Conservation (phyloP, 2,329 filamentous ascomycete species). For the Ceratocystis huliohia region DNA sequence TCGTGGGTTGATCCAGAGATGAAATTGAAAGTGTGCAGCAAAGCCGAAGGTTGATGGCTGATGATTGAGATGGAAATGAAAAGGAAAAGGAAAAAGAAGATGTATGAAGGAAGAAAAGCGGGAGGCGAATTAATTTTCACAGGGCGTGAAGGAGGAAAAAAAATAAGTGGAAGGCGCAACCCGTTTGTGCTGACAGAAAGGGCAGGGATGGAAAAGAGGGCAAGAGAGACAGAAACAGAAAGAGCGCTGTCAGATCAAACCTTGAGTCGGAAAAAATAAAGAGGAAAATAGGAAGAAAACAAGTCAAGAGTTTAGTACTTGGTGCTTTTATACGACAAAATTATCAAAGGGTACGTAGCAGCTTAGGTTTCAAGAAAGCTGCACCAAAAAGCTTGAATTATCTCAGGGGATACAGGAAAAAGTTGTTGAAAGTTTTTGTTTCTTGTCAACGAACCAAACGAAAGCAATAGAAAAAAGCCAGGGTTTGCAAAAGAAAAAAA, state of each 20-base stretch:
- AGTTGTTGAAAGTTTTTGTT: neutral
- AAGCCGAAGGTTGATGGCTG: neutral
- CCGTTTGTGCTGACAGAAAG: conserved; percentile 1
- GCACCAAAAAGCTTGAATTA: neutral
- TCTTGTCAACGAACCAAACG: neutral
- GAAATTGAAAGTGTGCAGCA: neutral
- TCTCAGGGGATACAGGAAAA: neutral
- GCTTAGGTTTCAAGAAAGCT: neutral
- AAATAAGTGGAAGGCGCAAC: conserved; percentile 8
- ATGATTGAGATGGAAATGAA: conserved; percentile 1
- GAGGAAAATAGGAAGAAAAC: neutral
- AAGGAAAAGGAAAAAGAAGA: conserved; percentile 6
- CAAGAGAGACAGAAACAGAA: conserved; percentile 1
- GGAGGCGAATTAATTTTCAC: neutral
- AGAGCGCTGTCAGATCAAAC: conserved; percentile 11
- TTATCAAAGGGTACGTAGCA: conserved; percentile 4
- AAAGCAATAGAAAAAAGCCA: neutral
- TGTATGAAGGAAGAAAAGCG: neutral
- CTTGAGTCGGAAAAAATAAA: conserved; percentile 9
- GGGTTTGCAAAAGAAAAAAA: neutral
- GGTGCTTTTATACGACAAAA: neutral
- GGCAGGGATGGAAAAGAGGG: neutral
- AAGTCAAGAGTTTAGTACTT: neutral
- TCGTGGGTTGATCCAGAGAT: conserved; percentile 1
- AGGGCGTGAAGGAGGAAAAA: neutral